These are phyloP conservation scores for Pholiota molesta DNA, from an alignment of 768 basidiomycete genomes.

Conservation along the genomic window DNA sequence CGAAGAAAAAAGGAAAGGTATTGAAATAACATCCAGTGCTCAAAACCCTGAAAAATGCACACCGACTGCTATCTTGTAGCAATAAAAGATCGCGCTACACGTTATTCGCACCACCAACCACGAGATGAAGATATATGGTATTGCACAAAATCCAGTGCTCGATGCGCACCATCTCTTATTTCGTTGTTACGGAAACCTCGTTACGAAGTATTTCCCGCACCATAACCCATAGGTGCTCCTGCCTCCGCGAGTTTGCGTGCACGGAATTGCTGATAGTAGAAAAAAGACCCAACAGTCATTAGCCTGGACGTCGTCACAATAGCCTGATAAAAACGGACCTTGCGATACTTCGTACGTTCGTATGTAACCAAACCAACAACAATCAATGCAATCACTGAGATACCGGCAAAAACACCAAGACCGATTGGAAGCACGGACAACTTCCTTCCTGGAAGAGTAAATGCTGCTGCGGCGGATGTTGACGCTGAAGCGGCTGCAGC, in stretches of 20 bases:
- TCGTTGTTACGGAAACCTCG: neutral
- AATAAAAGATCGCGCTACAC: constrained; percentile 26
- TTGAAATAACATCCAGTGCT: constrained; percentile 13
- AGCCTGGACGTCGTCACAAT: neutral
- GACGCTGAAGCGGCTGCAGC: constrained; percentile 39
- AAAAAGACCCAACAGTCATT: constrained; percentile 3
- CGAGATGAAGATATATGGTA: neutral
- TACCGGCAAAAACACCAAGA: constrained; percentile 81
- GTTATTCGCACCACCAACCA: constrained; percentile 55
- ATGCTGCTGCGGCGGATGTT: constrained; percentile 40
- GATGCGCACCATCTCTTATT: neutral
- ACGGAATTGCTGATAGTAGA: constrained; percentile 63
- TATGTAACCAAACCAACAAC: constrained; percentile 85
- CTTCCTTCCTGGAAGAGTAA: constrained; percentile 72
- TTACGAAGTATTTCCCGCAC: constrained; percentile 40
- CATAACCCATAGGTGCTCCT: constrained; percentile 60
- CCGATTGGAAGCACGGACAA: constrained; percentile 81
- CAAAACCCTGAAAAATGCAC: neutral
- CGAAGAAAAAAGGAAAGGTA: constrained; percentile 12
- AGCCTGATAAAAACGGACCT: constrained; percentile 46
- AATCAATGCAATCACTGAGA: constrained; percentile 81
- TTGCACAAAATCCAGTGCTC: neutral
- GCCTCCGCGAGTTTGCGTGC: constrained; percentile 72
- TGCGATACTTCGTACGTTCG: constrained; percentile 86
- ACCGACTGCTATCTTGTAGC: neutral